phyloP scores from a whole-genome alignment of 129 eudicot genomes.

The Ambrosia artemisiifolia region DNA sequence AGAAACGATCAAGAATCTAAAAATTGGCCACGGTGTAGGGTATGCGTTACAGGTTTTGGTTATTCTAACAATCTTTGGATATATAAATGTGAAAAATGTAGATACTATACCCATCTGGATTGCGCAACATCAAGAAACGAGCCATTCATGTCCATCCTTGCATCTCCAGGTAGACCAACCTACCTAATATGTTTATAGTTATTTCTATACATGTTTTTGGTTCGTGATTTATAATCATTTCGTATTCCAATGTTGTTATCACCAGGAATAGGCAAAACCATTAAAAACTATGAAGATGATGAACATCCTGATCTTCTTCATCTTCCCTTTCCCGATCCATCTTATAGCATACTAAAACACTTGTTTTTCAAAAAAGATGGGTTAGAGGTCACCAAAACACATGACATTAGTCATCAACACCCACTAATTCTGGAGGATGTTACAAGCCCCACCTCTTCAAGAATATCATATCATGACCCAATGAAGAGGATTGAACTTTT shows the following conservation, averaged over 20 bases:
- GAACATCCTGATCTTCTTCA: background rate
- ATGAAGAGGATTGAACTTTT: background rate
- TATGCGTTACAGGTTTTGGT: background rate
- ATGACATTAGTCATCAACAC: background rate
- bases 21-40: background rate
- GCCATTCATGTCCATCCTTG: background rate
- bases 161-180: background rate
- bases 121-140: background rate
- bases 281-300: background rate
- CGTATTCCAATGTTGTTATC: background rate
- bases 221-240: background rate
- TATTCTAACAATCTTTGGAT: background rate
- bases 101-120: no score
- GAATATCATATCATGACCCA: background rate
- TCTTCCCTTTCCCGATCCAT: background rate
- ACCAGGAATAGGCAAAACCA: background rate
- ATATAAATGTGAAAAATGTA: background rate
- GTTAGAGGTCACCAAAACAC: background rate
- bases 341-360: background rate
- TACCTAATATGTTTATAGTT: background rate
- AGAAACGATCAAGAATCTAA: background rate
- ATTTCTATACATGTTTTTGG: background rate
- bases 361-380: background rate
- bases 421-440: background rate
- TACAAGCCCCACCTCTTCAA: background rate